Base-by-base conservation (phyloP, 495 filamentous ascomycete species). In the Bacidia rubella region DNA sequence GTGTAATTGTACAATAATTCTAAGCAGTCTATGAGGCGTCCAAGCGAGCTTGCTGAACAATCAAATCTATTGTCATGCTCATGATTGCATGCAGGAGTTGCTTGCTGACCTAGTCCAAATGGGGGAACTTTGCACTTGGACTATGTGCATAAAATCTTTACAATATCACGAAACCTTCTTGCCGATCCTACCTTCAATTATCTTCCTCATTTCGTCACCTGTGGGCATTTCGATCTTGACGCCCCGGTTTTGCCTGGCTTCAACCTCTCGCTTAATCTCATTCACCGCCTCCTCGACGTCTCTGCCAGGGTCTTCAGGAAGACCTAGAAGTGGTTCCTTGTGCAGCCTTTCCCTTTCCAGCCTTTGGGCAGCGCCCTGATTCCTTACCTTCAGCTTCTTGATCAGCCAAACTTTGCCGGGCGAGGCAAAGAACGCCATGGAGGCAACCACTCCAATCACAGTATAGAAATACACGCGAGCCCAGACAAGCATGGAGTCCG, bases 391-490 rank as follows among this genome's bases (percentile, higher is more conserved):
- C 20, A 90, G 66, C 45, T 67, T 66, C 53, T 72, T 71, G 27
- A 69, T 62, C 0, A 95, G 69, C 53, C 70, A 73, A 10, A 61
- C 63, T 60, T 85, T 90, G 1, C 76, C 85, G 0, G 90, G 87
- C 1, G 85, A 87, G 27, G 78, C 74, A 61, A 97, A 94, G 70
- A 93, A 85, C 3, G 67, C 79, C 51, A 88, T 73, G 24, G 79
- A 76, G 2, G 66, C 61, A 27, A 69, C 64, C n/a, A 79, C 83
- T 44, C 79, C 78, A 46, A 90, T 55, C 57, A 89, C 69, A 35
- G 78, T 78, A 69, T 94, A 97, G 72, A 86, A 95, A 66, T 95
- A 90, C n/a, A 93, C 82, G 26, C 84, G 78, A 0, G 74, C 61
- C 92, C 92, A 98, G 53, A 87, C 80, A 3, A 67, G 63, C 29